Base-by-base conservation (phyloP, 2,329 filamentous ascomycete species). In the Thelonectria rubi region DNA sequence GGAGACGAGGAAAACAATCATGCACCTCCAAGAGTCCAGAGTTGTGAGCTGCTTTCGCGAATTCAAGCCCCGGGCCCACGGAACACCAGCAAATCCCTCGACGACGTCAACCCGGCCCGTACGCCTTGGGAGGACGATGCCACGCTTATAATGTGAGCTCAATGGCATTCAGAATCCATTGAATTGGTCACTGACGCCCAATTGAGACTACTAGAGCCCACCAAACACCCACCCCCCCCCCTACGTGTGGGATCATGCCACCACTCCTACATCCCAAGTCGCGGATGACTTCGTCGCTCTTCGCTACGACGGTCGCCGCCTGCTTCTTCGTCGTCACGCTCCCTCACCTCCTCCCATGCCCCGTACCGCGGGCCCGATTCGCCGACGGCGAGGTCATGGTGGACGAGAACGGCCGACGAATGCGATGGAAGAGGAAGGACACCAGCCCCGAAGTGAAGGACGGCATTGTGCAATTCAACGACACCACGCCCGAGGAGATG, bases 181-280 rank as follows among this genome's bases (percentile, higher is more conserved):
- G 37, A 60, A 64, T 26, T 46, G n/a, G 17, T 46, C 18, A 43
- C 69, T 72, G 59, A 72, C 62, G 58, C 34, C 57, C 66, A 72
- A 71, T 71, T 70, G 70, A 69, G 66, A 72, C 58, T 24, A 67
- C 57, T 70, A 70, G 62, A 71, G 63, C 60, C 55, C 54, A n/a
- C 45, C 54, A 61, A 66, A 62, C 45, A 59, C 56, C 53, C 26
- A 8, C 26, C 8, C 26, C 21, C 21, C 39, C 20, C 37, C 39
- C 37, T 57, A 46, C 59, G 42, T 24, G 49, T 55, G 37, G 66
- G 56, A 79, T 74, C 75, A 95, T 95, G 91, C 89, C 92, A 72
- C 91, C 92, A 64, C 91, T 94, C 79, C 88, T 99, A 43, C 95
- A 99, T 78, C 95, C 95, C 34, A 90, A 94, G 77, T 98, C 94